A percentile compares a stretch with the other conserved stretches of the same genome.
These are phyloP conservation scores for Aspergillus niger DNA, from an alignment of 2,329 filamentous ascomycete species.

Conservation along the genomic window DNA sequence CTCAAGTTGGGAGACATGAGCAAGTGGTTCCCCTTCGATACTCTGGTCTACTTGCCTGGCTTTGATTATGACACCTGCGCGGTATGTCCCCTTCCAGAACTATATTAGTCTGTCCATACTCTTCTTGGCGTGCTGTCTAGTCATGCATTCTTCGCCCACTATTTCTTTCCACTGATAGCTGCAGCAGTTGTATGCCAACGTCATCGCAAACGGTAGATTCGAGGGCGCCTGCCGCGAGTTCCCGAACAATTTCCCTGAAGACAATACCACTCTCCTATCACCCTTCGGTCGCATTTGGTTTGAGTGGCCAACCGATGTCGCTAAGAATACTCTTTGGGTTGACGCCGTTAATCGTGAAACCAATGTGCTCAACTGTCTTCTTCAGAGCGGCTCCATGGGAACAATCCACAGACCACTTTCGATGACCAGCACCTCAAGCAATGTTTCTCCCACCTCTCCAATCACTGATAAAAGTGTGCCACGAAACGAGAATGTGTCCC, in stretches of 20 bases:
- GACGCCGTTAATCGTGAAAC: slow-evolving; percentile 28
- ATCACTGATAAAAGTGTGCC: slow-evolving; percentile 2
- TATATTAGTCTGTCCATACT: neutral
- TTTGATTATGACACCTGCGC: slow-evolving; percentile 24
- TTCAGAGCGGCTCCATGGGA: slow-evolving; percentile 25
- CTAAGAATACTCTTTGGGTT: slow-evolving; percentile 23
- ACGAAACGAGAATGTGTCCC: slow-evolving; percentile 9
- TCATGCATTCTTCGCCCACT: neutral
- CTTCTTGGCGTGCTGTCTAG: neutral
- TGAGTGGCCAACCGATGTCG: slow-evolving; percentile 26
- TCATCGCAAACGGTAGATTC: slow-evolving; percentile 26
- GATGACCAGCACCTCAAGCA: neutral
- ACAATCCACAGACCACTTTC: slow-evolving; percentile 7
- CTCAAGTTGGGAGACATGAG: slow-evolving; percentile 27
- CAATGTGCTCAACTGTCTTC: slow-evolving; percentile 22
- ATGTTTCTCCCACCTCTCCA: slow-evolving; percentile 7
- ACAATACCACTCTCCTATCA: slow-evolving; percentile 21
- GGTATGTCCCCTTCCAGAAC: slow-evolving; percentile 25
- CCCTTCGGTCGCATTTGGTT: slow-evolving; percentile 34
- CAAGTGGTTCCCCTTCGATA: slow-evolving; percentile 46
- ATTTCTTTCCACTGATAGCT: neutral
- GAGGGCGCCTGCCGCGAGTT: slow-evolving; percentile 15
- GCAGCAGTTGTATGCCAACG: slow-evolving; percentile 27
- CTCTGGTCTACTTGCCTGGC: slow-evolving; percentile 30
- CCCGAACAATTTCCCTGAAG: slow-evolving; percentile 23